A percentile compares a stretch with the other conserved stretches of the same genome.
Evolutionary conservation across 148 eudicot genomes (phyloP).

Genomic region (Nyssa sinensis): DNA sequence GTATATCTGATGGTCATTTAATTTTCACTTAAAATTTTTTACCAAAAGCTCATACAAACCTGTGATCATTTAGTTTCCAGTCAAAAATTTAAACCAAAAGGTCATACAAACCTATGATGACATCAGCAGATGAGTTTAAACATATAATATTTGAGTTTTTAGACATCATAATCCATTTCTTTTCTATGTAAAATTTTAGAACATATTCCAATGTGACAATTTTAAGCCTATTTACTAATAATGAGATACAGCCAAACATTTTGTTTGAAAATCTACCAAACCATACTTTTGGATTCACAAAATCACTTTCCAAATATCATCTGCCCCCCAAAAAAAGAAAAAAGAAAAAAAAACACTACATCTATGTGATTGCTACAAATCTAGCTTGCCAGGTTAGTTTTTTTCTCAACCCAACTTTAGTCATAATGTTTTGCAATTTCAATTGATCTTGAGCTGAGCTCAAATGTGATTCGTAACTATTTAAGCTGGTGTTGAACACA

Average conservation of each 20-base stretch:
- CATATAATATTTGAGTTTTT: too few species aligned
- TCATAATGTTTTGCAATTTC: not conserved
- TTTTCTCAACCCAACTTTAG: not conserved
- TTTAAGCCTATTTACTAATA: not conserved
- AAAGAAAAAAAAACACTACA: not conserved
- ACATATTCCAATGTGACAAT: not conserved
- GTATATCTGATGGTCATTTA: not conserved
- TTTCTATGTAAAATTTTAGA: too few species aligned
- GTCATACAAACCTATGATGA: not conserved
- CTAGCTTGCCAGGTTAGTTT: not conserved
- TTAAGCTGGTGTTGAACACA: too few species aligned
- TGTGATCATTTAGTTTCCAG: not conserved
- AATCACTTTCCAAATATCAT: too few species aligned
- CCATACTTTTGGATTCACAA: too few species aligned
- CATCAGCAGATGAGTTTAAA: not conserved
- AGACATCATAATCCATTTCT: too few species aligned
- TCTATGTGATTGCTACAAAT: not conserved
- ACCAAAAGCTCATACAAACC: not conserved
- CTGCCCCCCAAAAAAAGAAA: too few species aligned
- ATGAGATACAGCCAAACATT: not conserved
- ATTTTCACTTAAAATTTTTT: not conserved
- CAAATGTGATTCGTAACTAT: too few species aligned
- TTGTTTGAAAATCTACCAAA: not conserved
- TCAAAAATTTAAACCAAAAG: not conserved
- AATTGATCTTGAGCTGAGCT: not conserved